phyloP scores from a whole-genome alignment of 2,329 filamentous ascomycete genomes.

The Hymenoscyphus scutula region DNA sequence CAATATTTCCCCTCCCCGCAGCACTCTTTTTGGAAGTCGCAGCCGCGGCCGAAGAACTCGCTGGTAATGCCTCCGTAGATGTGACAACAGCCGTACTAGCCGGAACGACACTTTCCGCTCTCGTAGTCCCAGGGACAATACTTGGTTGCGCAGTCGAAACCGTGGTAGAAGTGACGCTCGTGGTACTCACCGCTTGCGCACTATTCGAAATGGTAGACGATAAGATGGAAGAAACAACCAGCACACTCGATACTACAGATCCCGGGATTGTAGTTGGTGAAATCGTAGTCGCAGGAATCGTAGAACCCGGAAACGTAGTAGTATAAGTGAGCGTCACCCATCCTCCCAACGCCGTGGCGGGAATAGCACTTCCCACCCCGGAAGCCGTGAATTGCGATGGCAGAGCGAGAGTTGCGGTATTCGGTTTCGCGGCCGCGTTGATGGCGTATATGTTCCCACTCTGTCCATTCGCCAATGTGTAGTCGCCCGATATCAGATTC shows the following conservation, averaged over 20 bases:
- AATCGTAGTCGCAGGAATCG: constrained; percentile 26
- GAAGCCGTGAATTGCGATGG: constrained; percentile 46
- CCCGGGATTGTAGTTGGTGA: constrained; percentile 15
- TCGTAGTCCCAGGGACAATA: constrained; percentile 12
- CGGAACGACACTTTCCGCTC: constrained; percentile 11
- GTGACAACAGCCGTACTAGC: constrained; percentile 12
- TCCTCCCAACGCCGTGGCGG: constrained; percentile 42
- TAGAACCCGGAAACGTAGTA: constrained; percentile 23
- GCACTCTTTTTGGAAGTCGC: constrained; percentile 7
- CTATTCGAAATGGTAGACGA: not conserved
- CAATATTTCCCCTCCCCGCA: not conserved
- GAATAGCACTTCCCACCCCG: constrained; percentile 47
- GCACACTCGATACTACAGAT: constrained; percentile 1
- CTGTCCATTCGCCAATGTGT: constrained; percentile 39
- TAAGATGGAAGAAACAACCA: constrained; percentile 4
- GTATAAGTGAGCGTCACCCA: constrained; percentile 36
- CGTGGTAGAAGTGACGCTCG: not conserved
- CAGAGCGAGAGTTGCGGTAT: constrained; percentile 44
- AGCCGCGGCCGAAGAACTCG: not conserved
- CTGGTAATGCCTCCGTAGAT: constrained; percentile 11
- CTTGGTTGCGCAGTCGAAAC: constrained; percentile 11
- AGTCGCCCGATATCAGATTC: constrained; percentile 46
- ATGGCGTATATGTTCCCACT: constrained; percentile 46
- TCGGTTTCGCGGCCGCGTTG: constrained; percentile 40
- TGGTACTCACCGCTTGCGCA: not conserved